These are phyloP conservation scores for Termitomyces sp. DNA, from an alignment of 768 basidiomycete species.

Conservation along the genomic window DNA sequence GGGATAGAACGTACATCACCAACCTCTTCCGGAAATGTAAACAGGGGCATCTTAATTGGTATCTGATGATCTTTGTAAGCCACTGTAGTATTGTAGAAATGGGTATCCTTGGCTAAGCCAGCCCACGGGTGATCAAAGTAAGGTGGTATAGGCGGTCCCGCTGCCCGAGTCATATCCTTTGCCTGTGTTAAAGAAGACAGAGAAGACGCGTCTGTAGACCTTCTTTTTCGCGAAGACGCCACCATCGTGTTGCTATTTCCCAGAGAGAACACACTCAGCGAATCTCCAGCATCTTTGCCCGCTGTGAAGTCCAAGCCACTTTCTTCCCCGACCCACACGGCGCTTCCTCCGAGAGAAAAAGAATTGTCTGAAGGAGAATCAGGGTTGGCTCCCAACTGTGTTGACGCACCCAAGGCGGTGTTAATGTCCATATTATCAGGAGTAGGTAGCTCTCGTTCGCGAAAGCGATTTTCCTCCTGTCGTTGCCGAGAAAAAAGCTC, in stretches of 20 bases:
- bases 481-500: conserved; percentile 46
- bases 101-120: conserved; percentile 76
- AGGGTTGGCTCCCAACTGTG: conserved; percentile 26
- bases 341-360: conserved; percentile 73
- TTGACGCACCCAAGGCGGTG: conserved; percentile 22
- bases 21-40: conserved; percentile 90
- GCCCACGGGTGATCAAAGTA: conserved; percentile 45
- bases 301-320: conserved; percentile 43
- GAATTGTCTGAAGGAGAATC: conserved; percentile 68
- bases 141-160: conserved; percentile 31
- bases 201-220: conserved; percentile 73
- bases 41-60: conserved; percentile 88
- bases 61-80: conserved; percentile 78
- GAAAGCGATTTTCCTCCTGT: conserved; percentile 32
- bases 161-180: conserved; percentile 36
- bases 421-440: conserved; percentile 32
- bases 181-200: conserved; percentile 52
- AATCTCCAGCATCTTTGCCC: conserved; percentile 40
- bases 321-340: conserved; percentile 83
- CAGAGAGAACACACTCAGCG: conserved; percentile 36
- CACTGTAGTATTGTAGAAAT: conserved; percentile 86
- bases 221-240: conserved; percentile 45
- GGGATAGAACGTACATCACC: conserved; percentile 67
- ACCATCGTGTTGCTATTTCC: conserved; percentile 34
- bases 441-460: conserved; percentile 23